phyloP scores from a whole-genome alignment of 1,284 basidiomycete genomes.

The Paramarasmius palmivorus region DNA sequence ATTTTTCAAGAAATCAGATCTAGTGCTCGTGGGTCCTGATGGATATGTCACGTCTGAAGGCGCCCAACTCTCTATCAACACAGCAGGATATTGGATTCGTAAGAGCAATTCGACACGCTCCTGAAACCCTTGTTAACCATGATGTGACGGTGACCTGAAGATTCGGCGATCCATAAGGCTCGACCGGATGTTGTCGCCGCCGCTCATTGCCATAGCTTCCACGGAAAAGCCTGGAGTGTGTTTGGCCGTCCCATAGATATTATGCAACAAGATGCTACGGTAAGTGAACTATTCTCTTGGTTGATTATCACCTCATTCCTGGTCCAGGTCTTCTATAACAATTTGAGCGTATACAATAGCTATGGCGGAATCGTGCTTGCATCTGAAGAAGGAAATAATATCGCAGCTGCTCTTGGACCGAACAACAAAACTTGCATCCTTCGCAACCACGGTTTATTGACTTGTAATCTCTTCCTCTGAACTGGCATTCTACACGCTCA shows the following conservation, averaged over 20 bases:
- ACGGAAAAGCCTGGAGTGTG: constrained; percentile 63
- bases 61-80: constrained; percentile 27
- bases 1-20: constrained; percentile 21
- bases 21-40: constrained; percentile 26
- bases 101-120: too few species aligned
- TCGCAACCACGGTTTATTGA: constrained; percentile 63
- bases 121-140: too few species aligned
- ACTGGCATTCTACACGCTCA: too few species aligned
- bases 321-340: constrained; percentile 44
- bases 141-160: constrained; percentile 25
- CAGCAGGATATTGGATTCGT: constrained; percentile 26
- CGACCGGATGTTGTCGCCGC: constrained; percentile 64
- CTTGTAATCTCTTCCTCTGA: constrained; percentile 33
- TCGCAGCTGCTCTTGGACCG: constrained; percentile 51
- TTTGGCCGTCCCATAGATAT: constrained; percentile 57
- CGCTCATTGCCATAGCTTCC: constrained; percentile 62
- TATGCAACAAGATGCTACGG: constrained; percentile 46
- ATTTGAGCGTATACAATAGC: constrained; percentile 42
- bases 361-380: constrained; percentile 62
- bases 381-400: constrained; percentile 56
- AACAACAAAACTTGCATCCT: constrained; percentile 35
- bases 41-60: constrained; percentile 25
- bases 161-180: constrained; percentile 54
- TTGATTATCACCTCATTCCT: too few species aligned
- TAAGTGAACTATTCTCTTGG: too few species aligned